Evolutionary conservation across 1,284 basidiomycete species (phyloP), one percentile per base, ranked within the genome.

Genomic region (Ganoderma leucocontextum): DNA sequence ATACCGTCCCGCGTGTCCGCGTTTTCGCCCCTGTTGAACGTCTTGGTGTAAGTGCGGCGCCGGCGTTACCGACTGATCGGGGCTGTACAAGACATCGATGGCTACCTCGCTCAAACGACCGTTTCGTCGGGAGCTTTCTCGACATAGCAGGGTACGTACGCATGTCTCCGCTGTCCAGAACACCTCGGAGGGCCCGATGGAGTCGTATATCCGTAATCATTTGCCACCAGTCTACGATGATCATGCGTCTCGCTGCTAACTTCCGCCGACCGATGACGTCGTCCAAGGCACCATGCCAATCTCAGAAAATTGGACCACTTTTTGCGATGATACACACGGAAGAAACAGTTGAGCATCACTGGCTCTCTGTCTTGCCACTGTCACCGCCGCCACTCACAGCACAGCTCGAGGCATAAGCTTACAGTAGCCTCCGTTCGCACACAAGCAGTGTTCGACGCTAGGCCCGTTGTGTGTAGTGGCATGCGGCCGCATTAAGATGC

Each of bases 1-100:
- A 60, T 60, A 9, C 59, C 59, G 13, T 60, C 39, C 59, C 59
- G 59, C 41, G 38, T 22, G 41, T 17, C 25, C 59, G 25, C 29
- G 4, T 19, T 29, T 19, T 55, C 15, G 33, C 17, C 47, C 47
- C 7, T n/a, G n/a, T 12, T 7, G n/a, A 7, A 49, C 10, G 47
- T 19, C 47, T 25, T 49, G 47, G 47, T 25, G 47, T 22, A 25
- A 49, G 47, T 22, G 47, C 47, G 47, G 47, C 52, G 52, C 33
- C 47, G 47, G 47, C 52, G 52, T 55, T 33, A 33, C 13, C 52
- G 33, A 15, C 52, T 25, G 17, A 29, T 55, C 17, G 29, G 29
- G 29, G 8, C 12, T 13, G n/a, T 15, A 8, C 22, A 4, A n/a
- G 9, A 33, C 52, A 55, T 55, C 17, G 12, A 29, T 55, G 17